Base-by-base conservation (phyloP, 2,329 filamentous ascomycete genomes). In the Rhytidhysteron rufulum region DNA sequence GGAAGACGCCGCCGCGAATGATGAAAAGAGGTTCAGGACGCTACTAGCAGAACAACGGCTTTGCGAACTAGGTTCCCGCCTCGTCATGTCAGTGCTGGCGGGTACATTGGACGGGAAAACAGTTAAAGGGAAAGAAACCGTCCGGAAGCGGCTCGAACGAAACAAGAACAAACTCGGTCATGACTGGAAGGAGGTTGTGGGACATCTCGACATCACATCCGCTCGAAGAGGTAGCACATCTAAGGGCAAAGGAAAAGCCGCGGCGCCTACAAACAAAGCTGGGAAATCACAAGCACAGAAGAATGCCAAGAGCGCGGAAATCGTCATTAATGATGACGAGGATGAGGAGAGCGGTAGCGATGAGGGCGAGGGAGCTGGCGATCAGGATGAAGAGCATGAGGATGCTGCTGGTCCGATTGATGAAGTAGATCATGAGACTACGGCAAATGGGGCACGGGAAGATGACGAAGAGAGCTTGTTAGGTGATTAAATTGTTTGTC, bases 181-280 rank as follows among this genome's bases (percentile, higher is more conserved):
- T 33, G 96, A 93, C 60, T 94, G 87, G 73, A 87, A 85, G 57
- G 88, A 93, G 54, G 81, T 96, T 5, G 71, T 95, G 4, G 79
- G 80, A 7, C 93, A 85, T 62, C 72, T 97, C 4, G 89, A 95
- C 54, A 79, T 85, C 42, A 73, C 75, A 30, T 37, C 32, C 50
- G n/a, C n/a, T n/a, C n/a, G n/a, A n/a, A 70, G 72, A 37, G 48
- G 66, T 42, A 63, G 59, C 31, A 65, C 68, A 38, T 69, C 64
- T 50, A 73, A 71, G 54, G 70, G 63, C 55, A 49, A 65, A 9
- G 63, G 67, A 27, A 63, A 65, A 27, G 67, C 66, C 16, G 37
- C 17, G 16, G 37, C 39, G 17, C 18, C 33, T 62, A 42, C 47
- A 30, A 44, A 34, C 6, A 42, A 50, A n/a, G 44, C 44, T 4